Evolutionary conservation across 305 asterid genomes (phyloP), one percentile per base, ranked within the genome.

Genomic region (Caryopteris hybrid): DNA sequence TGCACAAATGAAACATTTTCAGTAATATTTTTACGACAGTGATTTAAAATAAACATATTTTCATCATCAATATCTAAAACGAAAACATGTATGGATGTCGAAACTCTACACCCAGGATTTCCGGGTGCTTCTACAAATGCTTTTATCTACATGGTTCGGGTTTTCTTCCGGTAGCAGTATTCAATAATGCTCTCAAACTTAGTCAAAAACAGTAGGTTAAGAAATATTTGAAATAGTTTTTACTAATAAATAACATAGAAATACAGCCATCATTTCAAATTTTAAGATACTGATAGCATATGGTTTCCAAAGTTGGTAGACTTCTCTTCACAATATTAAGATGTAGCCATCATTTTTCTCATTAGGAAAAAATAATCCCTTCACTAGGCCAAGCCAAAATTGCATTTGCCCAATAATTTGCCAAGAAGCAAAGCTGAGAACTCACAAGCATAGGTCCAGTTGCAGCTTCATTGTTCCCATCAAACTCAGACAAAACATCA

Each of bases 401-500:
- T 57, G 22, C 47, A 27, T 21, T 53, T 58, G 71, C 34, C 61
- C 38, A 61, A 64, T 27, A 64, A 45, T 23, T 29, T 34, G 34
- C 46, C 18, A 43, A 59, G 39, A 50, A 66, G 58, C 43, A 22
- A 65, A 76, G 73, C 29, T 66, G 62, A 73, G 60, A 60, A 69
- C 76, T 78, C 85, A 94, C 99, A 77, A 91, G 98, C 97, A 94
- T 94, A 56, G 99, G 91, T 67, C 96, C 96, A 33, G 78, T 69
- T 27, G 94, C 80, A 79, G 90, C 84, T 81, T 88, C 97, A 84
- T 75, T 91, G 74, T 74, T 91, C 76, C 98, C 96, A 66, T 94
- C 98, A 84, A 83, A 91, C 87, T 91, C 99, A 4, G 99, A 94
- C 42, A 94, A 88, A 68, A 91, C 97, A 79, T 94, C 99, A 76